Evolutionary conservation across 805 yeast genomes (phyloP).

Genomic region (Kuraishia borneana): DNA sequence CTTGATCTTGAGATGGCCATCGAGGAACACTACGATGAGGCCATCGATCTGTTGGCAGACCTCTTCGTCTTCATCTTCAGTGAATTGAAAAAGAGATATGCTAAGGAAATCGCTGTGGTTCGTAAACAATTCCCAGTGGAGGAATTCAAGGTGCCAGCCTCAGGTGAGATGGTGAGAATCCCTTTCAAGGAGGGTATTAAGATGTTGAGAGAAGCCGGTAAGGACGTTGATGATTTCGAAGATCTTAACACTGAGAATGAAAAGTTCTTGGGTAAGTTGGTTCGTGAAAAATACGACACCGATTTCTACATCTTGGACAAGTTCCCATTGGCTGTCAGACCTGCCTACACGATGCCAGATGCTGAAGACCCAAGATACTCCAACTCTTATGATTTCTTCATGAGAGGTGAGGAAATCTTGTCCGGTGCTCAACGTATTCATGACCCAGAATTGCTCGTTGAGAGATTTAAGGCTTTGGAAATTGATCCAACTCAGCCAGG

Average conservation of each 20-base stretch:
- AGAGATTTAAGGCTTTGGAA: conserved; percentile 77
- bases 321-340: conserved; percentile 94
- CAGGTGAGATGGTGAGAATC: conserved; percentile 86
- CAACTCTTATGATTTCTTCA: conserved; percentile 97
- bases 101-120: conserved; percentile 77
- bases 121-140: conserved; percentile 96
- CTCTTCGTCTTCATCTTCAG: conserved; percentile 82
- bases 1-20: conserved; percentile 96
- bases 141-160: conserved; percentile 88
- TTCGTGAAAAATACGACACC: conserved; percentile 89
- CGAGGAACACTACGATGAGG: conserved; percentile 97
- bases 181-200: conserved; percentile 87
- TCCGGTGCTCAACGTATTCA: conserved; percentile 99
- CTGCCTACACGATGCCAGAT: conserved; percentile 99
- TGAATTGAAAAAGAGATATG: conserved; percentile 70
- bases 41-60: conserved; percentile 39
- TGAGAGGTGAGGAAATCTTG: conserved; percentile 98
- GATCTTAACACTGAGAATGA: conserved; percentile 93
- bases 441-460: conserved; percentile 71
- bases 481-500: conserved; percentile 77
- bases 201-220: conserved; percentile 79
- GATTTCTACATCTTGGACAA: conserved; percentile 97
- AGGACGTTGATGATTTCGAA: conserved; percentile 75
- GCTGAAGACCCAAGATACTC: conserved; percentile 86
- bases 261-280: conserved; percentile 81